Evolutionary conservation across 352 stramenopile species (phyloP).

Genomic region (Pythium insidiosum): DNA sequence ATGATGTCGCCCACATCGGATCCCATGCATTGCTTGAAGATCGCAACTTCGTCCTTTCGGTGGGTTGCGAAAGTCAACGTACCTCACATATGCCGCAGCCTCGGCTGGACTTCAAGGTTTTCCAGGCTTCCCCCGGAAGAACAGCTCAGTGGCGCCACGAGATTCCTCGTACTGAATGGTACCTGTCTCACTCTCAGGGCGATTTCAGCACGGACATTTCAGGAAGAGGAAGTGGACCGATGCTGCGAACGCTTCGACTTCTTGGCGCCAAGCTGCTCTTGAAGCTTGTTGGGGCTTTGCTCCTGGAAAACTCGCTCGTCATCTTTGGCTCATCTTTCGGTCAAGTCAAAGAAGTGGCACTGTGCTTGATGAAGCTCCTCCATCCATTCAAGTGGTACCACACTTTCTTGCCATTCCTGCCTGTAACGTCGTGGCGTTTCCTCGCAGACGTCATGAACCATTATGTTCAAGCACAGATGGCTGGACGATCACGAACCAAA

Average conservation of each 20-base stretch:
- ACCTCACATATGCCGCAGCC: too few relatives aligned
- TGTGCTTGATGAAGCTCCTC: constrained; percentile 62
- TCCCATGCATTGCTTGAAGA: constrained; percentile 70
- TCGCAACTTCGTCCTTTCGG: constrained; percentile 49
- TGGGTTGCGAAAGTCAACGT: constrained; percentile 40
- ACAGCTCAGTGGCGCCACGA: constrained; percentile 51
- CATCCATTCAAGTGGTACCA: constrained; percentile 79
- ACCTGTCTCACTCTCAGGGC: constrained; percentile 58
- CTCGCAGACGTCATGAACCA: constrained; percentile 51
- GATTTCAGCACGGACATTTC: constrained; percentile 25
- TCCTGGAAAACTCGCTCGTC: constrained; percentile 74
- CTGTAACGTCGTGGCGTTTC: constrained; percentile 64
- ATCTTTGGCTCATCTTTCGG: constrained; percentile 63
- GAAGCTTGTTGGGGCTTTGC: constrained; percentile 56
- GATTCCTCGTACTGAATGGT: constrained; percentile 70
- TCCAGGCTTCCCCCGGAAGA: constrained; percentile 55
- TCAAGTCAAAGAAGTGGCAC: constrained; percentile 65
- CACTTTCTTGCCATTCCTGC: constrained; percentile 68
- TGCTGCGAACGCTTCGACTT: constrained; percentile 48
- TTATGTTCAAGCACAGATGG: constrained; percentile 41
- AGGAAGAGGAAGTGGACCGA: constrained; percentile 19
- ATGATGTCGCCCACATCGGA: constrained; percentile 73
- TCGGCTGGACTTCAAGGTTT: constrained; percentile 23
- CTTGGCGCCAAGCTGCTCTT: constrained; percentile 63
- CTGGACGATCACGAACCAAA: constrained; percentile 42